Conservation (phyloP, 2,329 filamentous ascomycete species). For the Emergomyces orientalis region DNA sequence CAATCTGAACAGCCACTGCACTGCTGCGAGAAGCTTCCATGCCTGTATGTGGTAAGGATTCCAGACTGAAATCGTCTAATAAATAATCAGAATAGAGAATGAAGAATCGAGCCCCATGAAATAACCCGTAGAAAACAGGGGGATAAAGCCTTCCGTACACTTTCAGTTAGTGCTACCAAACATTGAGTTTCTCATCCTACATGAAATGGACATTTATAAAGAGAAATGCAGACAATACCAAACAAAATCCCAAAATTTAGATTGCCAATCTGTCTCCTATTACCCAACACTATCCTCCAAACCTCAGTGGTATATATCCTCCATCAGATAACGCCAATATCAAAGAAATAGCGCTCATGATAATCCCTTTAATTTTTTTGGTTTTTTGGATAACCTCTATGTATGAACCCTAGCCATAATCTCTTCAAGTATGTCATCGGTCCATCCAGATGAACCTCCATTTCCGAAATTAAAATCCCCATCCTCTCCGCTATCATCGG, state of each 20-base stretch:
- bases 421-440: slow-evolving; percentile 12
- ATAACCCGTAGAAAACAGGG: not conserved
- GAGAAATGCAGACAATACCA: not conserved
- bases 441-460: slow-evolving; percentile 1
- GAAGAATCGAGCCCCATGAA: not conserved
- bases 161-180: not conserved
- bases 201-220: not conserved
- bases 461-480: not conserved
- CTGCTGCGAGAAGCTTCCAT: not conserved
- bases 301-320: not conserved
- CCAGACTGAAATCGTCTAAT: not conserved
- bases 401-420: slow-evolving; percentile 11
- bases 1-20: not conserved
- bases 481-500: not conserved
- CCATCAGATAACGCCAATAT: not conserved
- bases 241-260: not conserved
- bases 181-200: not conserved
- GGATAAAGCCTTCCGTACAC: not conserved
- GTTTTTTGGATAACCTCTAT: not conserved
- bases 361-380: not conserved
- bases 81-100: not conserved
- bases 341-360: not conserved
- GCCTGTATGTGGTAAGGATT: not conserved
- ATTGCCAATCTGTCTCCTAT: not conserved
- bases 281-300: not conserved